phyloP scores from a whole-genome alignment of 495 filamentous ascomycete species.

The Neurospora sp. region DNA sequence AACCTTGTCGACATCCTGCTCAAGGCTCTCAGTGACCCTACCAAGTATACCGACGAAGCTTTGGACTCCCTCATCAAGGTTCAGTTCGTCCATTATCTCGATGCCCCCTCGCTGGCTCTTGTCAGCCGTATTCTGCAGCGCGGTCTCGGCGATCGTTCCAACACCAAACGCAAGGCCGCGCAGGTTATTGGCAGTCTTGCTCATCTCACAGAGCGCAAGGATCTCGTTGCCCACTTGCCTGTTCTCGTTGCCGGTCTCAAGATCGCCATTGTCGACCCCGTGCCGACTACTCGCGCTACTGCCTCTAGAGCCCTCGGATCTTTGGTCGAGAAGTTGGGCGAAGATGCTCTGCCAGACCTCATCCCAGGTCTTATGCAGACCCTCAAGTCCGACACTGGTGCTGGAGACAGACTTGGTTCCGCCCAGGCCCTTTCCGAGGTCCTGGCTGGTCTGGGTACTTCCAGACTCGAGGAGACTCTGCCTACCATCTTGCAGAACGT shows the following conservation, averaged over 20 bases:
- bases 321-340: slow-evolving; percentile 90
- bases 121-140: slow-evolving; percentile 93
- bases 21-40: slow-evolving; percentile 94
- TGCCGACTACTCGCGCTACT: slow-evolving; percentile 92
- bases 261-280: slow-evolving; percentile 82
- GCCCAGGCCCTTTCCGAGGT: slow-evolving; percentile 96
- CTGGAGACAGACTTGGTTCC: slow-evolving; percentile 89
- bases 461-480: slow-evolving; percentile 86
- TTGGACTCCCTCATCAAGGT: slow-evolving; percentile 91
- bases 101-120: slow-evolving; percentile 87
- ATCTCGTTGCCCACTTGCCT: slow-evolving; percentile 82
- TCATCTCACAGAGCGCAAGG: slow-evolving; percentile 92
- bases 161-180: slow-evolving; percentile 87
- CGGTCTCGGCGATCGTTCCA: slow-evolving; percentile 79
- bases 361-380: slow-evolving; percentile 96
- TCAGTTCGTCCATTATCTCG: slow-evolving; percentile 89
- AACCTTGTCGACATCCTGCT: slow-evolving; percentile 78
- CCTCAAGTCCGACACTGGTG: slow-evolving; percentile 92
- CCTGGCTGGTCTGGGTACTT: slow-evolving; percentile 84
- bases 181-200: slow-evolving; percentile 97
- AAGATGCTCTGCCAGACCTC: slow-evolving; percentile 92
- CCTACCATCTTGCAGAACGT: slow-evolving; percentile 97
- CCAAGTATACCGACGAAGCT: slow-evolving; percentile 93
- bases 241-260: slow-evolving; percentile 87
- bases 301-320: slow-evolving; percentile 94